These are phyloP conservation scores for Ophiostoma sp. DNA, from an alignment of 2,329 filamentous ascomycete species.

Conservation along the genomic window DNA sequence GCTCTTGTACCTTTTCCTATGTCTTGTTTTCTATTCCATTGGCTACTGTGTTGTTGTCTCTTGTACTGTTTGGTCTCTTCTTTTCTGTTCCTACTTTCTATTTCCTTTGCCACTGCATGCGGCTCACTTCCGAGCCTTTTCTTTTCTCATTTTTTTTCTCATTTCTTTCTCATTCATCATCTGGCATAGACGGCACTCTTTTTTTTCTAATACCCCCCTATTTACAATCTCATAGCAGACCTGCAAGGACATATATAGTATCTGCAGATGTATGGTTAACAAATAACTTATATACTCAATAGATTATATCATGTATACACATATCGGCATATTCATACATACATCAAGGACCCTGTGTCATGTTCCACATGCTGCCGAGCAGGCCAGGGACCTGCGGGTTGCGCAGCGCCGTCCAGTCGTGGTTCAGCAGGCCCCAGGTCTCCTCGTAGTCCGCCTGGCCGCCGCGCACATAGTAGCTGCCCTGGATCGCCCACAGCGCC, in stretches of 20 bases:
- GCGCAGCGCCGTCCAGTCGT: conserved; percentile 39
- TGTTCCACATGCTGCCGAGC: conserved; percentile 38
- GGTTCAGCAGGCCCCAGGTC: conserved; percentile 42
- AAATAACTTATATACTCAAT: background rate
- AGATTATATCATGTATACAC: background rate
- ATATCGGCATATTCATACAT: background rate
- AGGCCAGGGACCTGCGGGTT: conserved; percentile 36
- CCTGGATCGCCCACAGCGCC: conserved; percentile 55
- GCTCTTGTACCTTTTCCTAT: background rate
- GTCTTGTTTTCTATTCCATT: conserved; percentile 4
- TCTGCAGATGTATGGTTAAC: background rate
- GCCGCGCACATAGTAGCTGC: conserved; percentile 54
- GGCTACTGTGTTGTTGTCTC: background rate
- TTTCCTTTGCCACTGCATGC: background rate
- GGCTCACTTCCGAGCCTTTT: background rate
- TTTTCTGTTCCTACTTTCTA: background rate
- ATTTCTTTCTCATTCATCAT: conserved; percentile 10
- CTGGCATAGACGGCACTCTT: conserved; percentile 27
- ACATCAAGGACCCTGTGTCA: conserved; percentile 35
- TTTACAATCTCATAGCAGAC: conserved; percentile 15
- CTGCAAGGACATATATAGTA: background rate
- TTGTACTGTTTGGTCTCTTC: conserved; percentile 6
- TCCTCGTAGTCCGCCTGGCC: conserved; percentile 48
- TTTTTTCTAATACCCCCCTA: conserved; percentile 26
- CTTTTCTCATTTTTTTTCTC: background rate